These are phyloP conservation scores for Mycena metata DNA, from an alignment of 768 basidiomycete genomes.

Conservation along the genomic window DNA sequence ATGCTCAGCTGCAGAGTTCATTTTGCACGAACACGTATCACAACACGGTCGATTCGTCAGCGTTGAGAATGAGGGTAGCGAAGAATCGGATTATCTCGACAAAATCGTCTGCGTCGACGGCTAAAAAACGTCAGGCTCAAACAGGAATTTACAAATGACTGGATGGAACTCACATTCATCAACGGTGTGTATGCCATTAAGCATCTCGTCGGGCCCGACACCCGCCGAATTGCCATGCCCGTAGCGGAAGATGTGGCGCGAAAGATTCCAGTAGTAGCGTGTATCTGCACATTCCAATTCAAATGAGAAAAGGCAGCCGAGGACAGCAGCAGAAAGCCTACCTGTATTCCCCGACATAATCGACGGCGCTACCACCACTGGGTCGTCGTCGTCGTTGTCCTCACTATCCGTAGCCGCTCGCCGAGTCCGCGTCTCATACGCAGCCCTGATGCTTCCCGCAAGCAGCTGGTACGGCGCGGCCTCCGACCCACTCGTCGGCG, in stretches of 20 bases:
- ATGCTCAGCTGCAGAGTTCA: too few species aligned
- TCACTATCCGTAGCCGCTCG: conserved; percentile 27
- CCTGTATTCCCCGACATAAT: conserved; percentile 55
- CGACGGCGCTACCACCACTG: conserved; percentile 46
- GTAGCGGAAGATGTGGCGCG: conserved; percentile 78
- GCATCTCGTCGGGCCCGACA: conserved; percentile 37
- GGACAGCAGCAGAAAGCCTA: conserved; percentile 33
- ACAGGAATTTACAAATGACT: too few species aligned
- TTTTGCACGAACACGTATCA: conserved; percentile 3
- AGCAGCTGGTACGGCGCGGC: conserved; percentile 50
- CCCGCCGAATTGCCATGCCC: conserved; percentile 51
- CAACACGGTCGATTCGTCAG: conserved; percentile 63
- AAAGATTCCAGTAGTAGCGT: conserved; percentile 68
- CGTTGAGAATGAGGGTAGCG: conserved; percentile 73
- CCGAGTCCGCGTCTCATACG: conserved; percentile 47
- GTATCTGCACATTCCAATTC: conserved; percentile 58
- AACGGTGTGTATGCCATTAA: conserved; percentile 73
- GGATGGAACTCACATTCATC: conserved; percentile 70
- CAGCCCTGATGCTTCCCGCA: conserved; percentile 59
- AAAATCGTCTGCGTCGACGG: conserved; percentile 62
- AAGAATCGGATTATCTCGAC: conserved; percentile 79
- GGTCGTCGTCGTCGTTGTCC: conserved; percentile 12
- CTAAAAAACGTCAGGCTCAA: conserved; percentile 49
- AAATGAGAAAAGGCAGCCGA: not conserved
- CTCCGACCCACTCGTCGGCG: conserved; percentile 44